Evolutionary conservation across 2,329 filamentous ascomycete genomes (phyloP), one percentile per base, ranked within the genome.

Genomic region (Simplicillium sp.): DNA sequence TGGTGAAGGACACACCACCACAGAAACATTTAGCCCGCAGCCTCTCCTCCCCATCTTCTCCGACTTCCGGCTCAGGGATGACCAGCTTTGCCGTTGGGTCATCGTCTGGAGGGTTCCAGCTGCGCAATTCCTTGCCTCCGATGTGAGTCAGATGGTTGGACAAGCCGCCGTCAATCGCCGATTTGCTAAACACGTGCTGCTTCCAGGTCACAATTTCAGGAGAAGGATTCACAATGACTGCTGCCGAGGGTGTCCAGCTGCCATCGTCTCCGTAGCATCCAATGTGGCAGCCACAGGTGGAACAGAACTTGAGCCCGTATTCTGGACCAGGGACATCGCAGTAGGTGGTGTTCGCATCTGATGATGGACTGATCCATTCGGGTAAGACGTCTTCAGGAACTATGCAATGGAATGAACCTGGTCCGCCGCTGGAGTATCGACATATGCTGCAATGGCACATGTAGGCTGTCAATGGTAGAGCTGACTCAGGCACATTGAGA

Each of bases 361-460:
- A 60, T 0, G 65, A 70, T 1, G 65, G 63, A 1, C 58, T 52
- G 37, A 67, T 52, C 49, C 67, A 71, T 5, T 53, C 53, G 3
- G 63, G 65, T 13, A 47, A 45, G 7, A 65, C 38, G 3, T 56
- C 60, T 3, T 44, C 35, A 0, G 62, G 60, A 1, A 71, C 50
- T 1, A 46, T 33, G 2, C 63, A 50, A 51, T 70, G 67, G 45
- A 71, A 68, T 45, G 59, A 54, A 47, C 60, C 59, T 35, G 67
- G 57, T 1, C 60, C 58, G 14, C 68, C 68, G 31, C 64, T 60
- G 3, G 55, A 56, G 41, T 61, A 60, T 29, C 68, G 65, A 39
- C 68, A 72, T 25, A 65, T 48, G 46, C 59, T 63, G 53, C 68
- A 72, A 44, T 67, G 62, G 48, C 68, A 72, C 39, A 71, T 53